These are phyloP conservation scores for Fusarium nematophilum DNA, from an alignment of 2,329 filamentous ascomycete species.

Conservation along the genomic window DNA sequence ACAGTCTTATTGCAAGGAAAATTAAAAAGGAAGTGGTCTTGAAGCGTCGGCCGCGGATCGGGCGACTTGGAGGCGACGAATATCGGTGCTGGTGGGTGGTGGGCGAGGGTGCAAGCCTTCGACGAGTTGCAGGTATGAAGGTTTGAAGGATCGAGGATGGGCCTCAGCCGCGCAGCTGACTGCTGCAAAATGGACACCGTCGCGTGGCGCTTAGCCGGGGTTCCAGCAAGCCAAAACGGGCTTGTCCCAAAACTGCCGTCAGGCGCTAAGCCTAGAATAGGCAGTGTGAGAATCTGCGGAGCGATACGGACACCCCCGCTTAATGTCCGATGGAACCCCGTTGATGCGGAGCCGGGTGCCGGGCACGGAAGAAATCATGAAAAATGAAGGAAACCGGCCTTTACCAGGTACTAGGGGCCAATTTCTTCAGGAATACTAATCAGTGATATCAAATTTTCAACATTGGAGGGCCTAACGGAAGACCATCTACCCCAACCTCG, in stretches of 20 bases:
- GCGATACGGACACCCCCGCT: constrained; percentile 34
- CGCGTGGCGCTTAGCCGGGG: constrained; percentile 34
- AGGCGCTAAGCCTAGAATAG: constrained; percentile 31
- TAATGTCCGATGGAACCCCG: constrained; percentile 15
- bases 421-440: background rate
- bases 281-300: constrained; percentile 13
- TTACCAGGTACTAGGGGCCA: background rate
- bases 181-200: constrained; percentile 38
- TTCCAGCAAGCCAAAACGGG: constrained; percentile 2
- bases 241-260: constrained; percentile 32
- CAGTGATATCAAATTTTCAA: too few relatives aligned
- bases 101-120: constrained; percentile 23
- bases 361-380: constrained; percentile 32
- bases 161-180: constrained; percentile 26
- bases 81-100: constrained; percentile 9
- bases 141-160: constrained; percentile 34
- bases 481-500: too few relatives aligned
- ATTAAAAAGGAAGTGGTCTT: background rate
- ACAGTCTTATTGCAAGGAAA: background rate
- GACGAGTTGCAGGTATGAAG: constrained; percentile 18
- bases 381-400: constrained; percentile 13
- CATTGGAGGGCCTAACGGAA: too few relatives aligned
- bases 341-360: constrained; percentile 34
- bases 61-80: constrained; percentile 9
- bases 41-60: background rate